Conservation (phyloP, 805 yeast species). For the Saturnispora gosingensis region DNA sequence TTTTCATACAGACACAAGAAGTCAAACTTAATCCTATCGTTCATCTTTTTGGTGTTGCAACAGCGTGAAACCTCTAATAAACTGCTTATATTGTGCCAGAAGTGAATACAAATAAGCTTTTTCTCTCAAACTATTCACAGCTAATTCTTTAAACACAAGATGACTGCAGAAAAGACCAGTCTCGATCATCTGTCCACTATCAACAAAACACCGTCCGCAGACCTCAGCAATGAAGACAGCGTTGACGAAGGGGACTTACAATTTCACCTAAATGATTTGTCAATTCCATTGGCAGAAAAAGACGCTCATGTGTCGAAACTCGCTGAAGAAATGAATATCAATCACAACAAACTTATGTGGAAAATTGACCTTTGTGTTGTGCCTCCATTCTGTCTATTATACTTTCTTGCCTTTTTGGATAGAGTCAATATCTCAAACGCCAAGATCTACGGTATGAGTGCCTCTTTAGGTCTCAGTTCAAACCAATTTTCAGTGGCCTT, state of each 20-base stretch:
- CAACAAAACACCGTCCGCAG: neutral
- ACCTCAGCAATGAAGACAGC: neutral
- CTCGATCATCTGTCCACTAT: neutral
- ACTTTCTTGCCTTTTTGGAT: conserved; percentile 70
- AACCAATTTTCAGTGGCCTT: conserved; percentile 56
- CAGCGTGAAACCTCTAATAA: too few species aligned
- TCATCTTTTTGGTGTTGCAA: too few species aligned
- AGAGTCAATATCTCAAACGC: conserved; percentile 81
- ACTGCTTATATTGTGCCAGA: neutral
- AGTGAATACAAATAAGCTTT: too few species aligned
- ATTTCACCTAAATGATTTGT: conserved; percentile 7
- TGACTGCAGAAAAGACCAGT: neutral
- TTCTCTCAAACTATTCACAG: neutral
- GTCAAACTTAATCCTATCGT: neutral
- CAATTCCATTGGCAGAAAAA: conserved; percentile 19
- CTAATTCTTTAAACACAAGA: neutral
- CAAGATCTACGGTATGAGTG: conserved; percentile 56
- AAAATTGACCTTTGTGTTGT: conserved; percentile 62
- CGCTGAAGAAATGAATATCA: conserved; percentile 39
- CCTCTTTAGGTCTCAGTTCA: conserved; percentile 44
- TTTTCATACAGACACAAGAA: neutral
- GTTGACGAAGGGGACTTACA: neutral
- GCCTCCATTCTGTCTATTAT: conserved; percentile 67
- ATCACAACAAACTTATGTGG: conserved; percentile 48
- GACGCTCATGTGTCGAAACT: conserved; percentile 25